Evolutionary conservation across 1,284 basidiomycete species (phyloP).

Genomic region (Irpex sp.): DNA sequence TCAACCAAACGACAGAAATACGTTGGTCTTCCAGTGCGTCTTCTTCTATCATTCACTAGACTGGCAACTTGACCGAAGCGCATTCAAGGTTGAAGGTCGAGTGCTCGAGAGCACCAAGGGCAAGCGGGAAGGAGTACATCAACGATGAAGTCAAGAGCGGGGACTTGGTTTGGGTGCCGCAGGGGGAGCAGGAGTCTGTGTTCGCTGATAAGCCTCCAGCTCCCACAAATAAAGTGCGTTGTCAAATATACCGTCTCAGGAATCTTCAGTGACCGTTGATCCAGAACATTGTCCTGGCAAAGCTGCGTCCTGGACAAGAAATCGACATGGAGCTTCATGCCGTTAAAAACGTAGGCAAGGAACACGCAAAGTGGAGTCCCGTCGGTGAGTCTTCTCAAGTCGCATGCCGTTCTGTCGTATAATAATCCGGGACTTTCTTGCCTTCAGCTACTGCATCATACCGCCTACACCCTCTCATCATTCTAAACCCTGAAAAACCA

Average conservation of each 20-base stretch:
- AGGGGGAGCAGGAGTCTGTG: slow-evolving; percentile 74
- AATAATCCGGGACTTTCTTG: neutral
- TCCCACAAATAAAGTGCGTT: slow-evolving; percentile 57
- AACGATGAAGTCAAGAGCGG: slow-evolving; percentile 60
- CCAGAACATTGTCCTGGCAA: slow-evolving; percentile 86
- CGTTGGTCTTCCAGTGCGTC: slow-evolving; percentile 70
- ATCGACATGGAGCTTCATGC: slow-evolving; percentile 89
- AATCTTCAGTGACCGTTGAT: neutral
- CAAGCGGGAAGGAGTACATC: slow-evolving; percentile 15
- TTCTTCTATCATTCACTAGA: neutral
- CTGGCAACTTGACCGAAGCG: neutral
- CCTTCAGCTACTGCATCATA: slow-evolving; percentile 86
- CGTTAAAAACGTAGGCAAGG: slow-evolving; percentile 91
- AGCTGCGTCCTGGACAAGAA: slow-evolving; percentile 85
- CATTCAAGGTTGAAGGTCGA: slow-evolving; percentile 53
- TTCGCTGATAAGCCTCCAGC: slow-evolving; percentile 51
- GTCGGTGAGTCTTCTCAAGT: slow-evolving; percentile 54
- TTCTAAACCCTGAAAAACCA: slow-evolving; percentile 64
- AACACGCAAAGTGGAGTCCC: slow-evolving; percentile 97
- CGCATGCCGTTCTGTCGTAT: neutral
- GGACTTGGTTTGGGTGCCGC: slow-evolving; percentile 78
- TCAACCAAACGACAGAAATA: slow-evolving; percentile 83
- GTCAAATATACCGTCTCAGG: neutral
- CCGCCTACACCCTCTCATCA: slow-evolving; percentile 85
- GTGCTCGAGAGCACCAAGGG: slow-evolving; percentile 59